Evolutionary conservation across 2,329 filamentous ascomycete genomes (phyloP), one percentile per base, ranked within the genome.

Genomic region (Fusarium verticillioides): DNA sequence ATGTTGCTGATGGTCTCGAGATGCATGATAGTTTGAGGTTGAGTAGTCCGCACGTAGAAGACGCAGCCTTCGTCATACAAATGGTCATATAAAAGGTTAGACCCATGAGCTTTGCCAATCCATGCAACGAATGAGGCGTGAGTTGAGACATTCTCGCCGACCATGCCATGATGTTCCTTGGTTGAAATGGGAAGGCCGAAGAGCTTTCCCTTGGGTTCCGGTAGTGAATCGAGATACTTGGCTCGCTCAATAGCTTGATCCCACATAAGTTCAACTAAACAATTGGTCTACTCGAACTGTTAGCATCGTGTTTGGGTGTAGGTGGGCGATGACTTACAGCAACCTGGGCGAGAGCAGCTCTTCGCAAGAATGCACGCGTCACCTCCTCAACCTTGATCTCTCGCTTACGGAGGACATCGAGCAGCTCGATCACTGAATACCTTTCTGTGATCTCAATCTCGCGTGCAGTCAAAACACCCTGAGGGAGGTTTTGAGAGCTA

Each of bases 1-100:
- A 92, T 80, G 72, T 93, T 92, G 75, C 91, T 92, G 44, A 87
- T 85, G 7, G 86, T 88, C 76, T 93, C 91, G 42, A 91, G 78
- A 21, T 85, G 84, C 79, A 85, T 85, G 53, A 90, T 81, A 1
- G 84, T 86, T 73, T 90, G 88, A 1, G 92, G 91, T 10, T 93
- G 86, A 62, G 92, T 93, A 1, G 92, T 93, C 79, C 93, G 93
- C 66, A 89, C 88, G 75, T 91, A 81, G 61, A 81, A 80, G 4
- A 79, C 77, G 34, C 79, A 81, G 0, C 79, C 80, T 43, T 82
- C 72, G 0, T 75, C 74, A 34, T 74, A 81, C 4, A 81, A 62
- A 7, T 72, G 75, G n/a, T 74, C 72, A 16, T 81, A 81, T 1
- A 81, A 75, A 13, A 80, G 43, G 15, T 81, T 81, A 0, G 80